Conservation (phyloP, 805 yeast species). For the Barnettozyma sucrosica region DNA sequence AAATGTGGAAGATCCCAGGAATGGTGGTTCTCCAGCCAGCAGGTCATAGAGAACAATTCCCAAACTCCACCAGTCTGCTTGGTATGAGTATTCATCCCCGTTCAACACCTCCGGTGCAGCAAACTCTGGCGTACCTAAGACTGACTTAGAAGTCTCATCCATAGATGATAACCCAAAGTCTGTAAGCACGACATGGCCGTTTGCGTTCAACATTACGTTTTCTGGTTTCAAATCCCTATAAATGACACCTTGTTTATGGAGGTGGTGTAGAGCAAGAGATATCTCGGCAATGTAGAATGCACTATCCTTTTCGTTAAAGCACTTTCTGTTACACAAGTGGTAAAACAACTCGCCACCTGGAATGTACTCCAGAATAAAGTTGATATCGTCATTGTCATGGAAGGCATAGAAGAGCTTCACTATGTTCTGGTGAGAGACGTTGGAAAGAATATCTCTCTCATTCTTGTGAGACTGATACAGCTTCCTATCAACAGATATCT, state of each 20-base stretch:
- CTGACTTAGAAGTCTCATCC: constrained; percentile 34
- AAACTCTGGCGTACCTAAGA: constrained; percentile 40
- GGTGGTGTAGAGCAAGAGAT: constrained; percentile 67
- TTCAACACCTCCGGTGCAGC: constrained; percentile 83
- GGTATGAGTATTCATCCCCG: constrained; percentile 73
- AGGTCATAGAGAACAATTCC: constrained; percentile 78
- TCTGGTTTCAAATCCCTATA: constrained; percentile 89
- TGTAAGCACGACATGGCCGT: constrained; percentile 78
- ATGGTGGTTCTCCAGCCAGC: constrained; percentile 79
- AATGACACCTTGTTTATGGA: constrained; percentile 76
- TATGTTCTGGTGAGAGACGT: constrained; percentile 72
- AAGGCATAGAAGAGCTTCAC: constrained; percentile 79
- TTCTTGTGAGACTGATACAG: constrained; percentile 69
- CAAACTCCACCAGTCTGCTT: constrained; percentile 90
- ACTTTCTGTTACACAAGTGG: constrained; percentile 35
- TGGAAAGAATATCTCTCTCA: constrained; percentile 67
- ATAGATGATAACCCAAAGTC: constrained; percentile 70
- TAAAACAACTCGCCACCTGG: constrained; percentile 82
- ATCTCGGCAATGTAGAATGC: constrained; percentile 79
- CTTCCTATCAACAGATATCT: constrained; percentile 49
- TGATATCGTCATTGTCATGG: constrained; percentile 72
- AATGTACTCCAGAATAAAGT: constrained; percentile 72
- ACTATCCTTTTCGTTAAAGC: constrained; percentile 54
- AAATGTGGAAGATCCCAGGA: constrained; percentile 68
- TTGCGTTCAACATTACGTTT: constrained; percentile 68